Conservation (phyloP, 106 monocot species). For the Phalaenopsis equestris region DNA sequence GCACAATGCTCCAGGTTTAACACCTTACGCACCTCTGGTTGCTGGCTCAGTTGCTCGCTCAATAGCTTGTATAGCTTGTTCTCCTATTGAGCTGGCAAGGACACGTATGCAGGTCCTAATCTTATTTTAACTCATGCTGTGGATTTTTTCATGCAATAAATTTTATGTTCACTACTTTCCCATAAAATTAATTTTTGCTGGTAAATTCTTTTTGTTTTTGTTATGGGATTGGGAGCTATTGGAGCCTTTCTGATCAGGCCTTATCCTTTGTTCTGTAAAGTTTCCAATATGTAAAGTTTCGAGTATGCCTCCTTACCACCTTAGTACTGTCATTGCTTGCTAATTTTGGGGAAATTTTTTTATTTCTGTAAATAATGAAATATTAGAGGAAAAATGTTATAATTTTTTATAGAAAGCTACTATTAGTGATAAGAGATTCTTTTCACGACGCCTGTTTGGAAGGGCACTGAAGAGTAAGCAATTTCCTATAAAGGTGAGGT, state of each 20-base stretch:
- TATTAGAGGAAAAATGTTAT: too few relatives aligned
- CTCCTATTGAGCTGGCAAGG: conserved; percentile 88
- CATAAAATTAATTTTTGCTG: too few relatives aligned
- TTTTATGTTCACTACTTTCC: not conserved
- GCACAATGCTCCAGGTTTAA: conserved; percentile 59
- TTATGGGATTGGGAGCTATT: not conserved
- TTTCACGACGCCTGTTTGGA: not conserved
- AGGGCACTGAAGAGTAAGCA: not conserved
- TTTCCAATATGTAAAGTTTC: too few relatives aligned
- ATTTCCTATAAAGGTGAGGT: not conserved
- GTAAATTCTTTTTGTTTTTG: not conserved
- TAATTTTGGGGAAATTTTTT: not conserved
- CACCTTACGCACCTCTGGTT: conserved; percentile 81
- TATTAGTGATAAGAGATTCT: not conserved
- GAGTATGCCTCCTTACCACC: not conserved
- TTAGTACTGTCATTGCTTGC: not conserved
- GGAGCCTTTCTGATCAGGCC: not conserved
- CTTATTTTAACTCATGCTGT: not conserved
- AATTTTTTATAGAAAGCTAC: not conserved
- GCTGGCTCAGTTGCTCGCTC: conserved; percentile 85
- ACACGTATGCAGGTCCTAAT: conserved; percentile 86
- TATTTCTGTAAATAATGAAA: not conserved
- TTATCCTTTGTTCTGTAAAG: too few relatives aligned
- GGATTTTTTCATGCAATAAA: not conserved
- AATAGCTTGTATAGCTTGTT: conserved; percentile 83